These are phyloP conservation scores for Lipomyces starkeyi DNA, from an alignment of 805 yeast genomes.

Conservation along the genomic window DNA sequence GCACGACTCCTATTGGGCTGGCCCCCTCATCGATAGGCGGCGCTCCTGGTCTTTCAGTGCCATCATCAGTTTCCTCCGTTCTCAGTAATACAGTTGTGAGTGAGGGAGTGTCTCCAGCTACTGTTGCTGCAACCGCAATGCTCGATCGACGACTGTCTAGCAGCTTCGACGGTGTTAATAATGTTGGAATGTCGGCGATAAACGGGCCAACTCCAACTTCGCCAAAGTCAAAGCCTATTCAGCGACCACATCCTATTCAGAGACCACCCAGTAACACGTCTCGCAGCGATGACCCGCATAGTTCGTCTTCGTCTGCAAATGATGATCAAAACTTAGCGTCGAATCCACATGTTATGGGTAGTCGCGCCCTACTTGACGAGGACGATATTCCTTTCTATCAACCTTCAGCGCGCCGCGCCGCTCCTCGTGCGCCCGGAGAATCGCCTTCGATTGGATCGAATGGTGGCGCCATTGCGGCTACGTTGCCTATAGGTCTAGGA, in stretches of 20 bases:
- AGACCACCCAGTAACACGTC: conserved; percentile 29
- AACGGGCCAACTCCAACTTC: conserved; percentile 20
- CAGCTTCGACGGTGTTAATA: conserved; percentile 8
- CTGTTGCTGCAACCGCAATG: conserved; percentile 5
- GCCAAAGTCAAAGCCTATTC: conserved; percentile 25
- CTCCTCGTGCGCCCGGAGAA: neutral
- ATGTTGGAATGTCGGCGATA: conserved; percentile 14
- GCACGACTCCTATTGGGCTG: conserved; percentile 16
- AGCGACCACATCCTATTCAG: conserved; percentile 35
- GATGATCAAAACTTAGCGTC: conserved; percentile 4
- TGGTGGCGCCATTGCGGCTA: conserved; percentile 7
- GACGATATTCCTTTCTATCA: conserved; percentile 24
- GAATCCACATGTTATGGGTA: conserved; percentile 30
- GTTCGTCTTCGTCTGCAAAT: conserved; percentile 15
- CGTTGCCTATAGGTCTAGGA: conserved; percentile 4
- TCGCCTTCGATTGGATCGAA: neutral
- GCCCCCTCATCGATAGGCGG: conserved; percentile 6
- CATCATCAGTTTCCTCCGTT: conserved; percentile 7
- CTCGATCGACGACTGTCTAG: conserved; percentile 16
- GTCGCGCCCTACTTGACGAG: conserved; percentile 29
- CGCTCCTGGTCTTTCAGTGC: conserved; percentile 6
- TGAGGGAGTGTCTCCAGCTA: conserved; percentile 13
- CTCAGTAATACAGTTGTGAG: neutral
- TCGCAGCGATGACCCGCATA: conserved; percentile 24
- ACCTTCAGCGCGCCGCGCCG: conserved; percentile 26